A percentile compares a stretch with the other conserved stretches of the same genome.
Conservation (phyloP, 2,329 filamentous ascomycete genomes). For the Verticillium longisporum region DNA sequence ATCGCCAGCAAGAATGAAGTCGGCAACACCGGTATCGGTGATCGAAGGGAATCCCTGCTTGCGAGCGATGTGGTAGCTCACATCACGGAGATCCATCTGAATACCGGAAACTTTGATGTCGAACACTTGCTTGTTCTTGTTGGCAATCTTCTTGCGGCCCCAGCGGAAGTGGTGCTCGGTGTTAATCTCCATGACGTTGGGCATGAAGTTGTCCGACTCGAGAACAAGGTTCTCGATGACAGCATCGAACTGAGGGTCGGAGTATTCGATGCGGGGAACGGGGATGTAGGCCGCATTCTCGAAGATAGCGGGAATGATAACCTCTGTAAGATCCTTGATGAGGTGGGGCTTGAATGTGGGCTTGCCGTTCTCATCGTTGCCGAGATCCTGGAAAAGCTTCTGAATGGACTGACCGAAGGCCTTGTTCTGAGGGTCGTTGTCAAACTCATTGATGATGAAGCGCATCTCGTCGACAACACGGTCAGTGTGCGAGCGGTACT, state of each 20-base stretch:
- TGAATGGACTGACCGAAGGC: slow-evolving; percentile 68
- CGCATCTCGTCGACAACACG: slow-evolving; percentile 83
- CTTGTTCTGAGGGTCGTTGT: slow-evolving; percentile 80
- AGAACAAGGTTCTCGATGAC: slow-evolving; percentile 92
- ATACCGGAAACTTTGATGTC: slow-evolving; percentile 84
- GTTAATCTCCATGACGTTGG: slow-evolving; percentile 81
- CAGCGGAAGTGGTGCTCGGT: slow-evolving; percentile 94
- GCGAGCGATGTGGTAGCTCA: slow-evolving; percentile 91
- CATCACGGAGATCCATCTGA: slow-evolving; percentile 85
- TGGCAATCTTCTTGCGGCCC: slow-evolving; percentile 82
- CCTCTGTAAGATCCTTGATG: slow-evolving; percentile 77
- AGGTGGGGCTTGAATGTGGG: slow-evolving; percentile 87
- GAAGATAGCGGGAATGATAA: slow-evolving; percentile 77
- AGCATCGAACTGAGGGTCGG: slow-evolving; percentile 75
- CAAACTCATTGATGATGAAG: slow-evolving; percentile 84
- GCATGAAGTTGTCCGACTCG: slow-evolving; percentile 94
- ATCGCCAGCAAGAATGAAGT: slow-evolving; percentile 79
- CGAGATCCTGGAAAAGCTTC: slow-evolving; percentile 83
- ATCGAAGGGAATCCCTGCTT: slow-evolving; percentile 89
- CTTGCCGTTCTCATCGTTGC: slow-evolving; percentile 79
- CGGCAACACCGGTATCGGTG: slow-evolving; percentile 80
- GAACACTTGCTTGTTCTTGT: slow-evolving; percentile 67
- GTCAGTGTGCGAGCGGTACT: slow-evolving; percentile 81
- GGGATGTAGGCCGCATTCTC: slow-evolving; percentile 86
- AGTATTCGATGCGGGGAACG: slow-evolving; percentile 89